Evolutionary conservation across 2,329 filamentous ascomycete species (phyloP), one percentile per base, ranked within the genome.

Genomic region (Penicillium sp.): DNA sequence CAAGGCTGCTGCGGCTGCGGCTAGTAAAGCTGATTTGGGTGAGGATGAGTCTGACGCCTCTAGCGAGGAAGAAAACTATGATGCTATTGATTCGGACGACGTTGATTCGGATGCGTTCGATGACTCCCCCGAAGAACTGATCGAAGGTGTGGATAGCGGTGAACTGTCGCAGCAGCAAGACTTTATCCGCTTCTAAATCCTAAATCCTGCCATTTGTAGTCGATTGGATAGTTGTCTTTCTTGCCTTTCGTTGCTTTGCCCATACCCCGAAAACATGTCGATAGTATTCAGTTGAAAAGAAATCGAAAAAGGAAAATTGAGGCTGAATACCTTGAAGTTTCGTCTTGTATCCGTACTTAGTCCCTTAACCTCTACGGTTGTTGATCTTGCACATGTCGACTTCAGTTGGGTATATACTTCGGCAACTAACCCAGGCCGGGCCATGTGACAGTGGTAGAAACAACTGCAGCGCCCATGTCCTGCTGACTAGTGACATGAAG

Each of bases 11-110:
- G 58, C 57, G 0, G 56, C 57, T 60, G 72, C 72, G 51, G 72
- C 75, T 55, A 69, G 69, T 62, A 68, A 67, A 56, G 54, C 60
- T 51, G 64, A 61, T 50, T 62, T 63, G 50, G 63, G 79, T 51
- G 76, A 78, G 39, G 75, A 79, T 55, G 76, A 77, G 65, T 83
- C 77, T 63, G 87, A 93, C 63, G 60, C 87, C 43, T 89, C 87
- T 50, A 91, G 86, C 74, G 85, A 89, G 62, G 86, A 88, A 56
- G 85, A 85, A 55, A 77, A 78, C 45, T 77, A 83, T 54, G 72
- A 76, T 47, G 70, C 72, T 56, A 81, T 82, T 57, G 81, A 84
- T 65, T 86, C 82, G 64, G 84, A 90, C 66, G 87, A 91, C 45
- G 60, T 67, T 45, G 68, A 91, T 69, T 90, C 86, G 48, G 87